Evolutionary conservation across 768 basidiomycete genomes (phyloP).

Genomic region (Scleroderma bovista): DNA sequence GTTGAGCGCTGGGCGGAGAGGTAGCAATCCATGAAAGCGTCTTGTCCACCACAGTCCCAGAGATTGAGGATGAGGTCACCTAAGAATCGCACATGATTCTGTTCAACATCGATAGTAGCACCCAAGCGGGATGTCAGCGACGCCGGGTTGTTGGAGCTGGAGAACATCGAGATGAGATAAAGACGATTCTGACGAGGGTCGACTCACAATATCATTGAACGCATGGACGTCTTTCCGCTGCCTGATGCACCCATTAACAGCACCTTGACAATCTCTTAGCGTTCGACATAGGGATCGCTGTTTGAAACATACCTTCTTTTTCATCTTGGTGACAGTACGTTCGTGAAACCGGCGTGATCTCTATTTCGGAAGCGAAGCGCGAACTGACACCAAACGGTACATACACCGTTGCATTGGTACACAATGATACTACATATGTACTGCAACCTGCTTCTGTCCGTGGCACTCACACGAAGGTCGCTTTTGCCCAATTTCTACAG

Average conservation of each 20-base stretch:
- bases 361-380: no score
- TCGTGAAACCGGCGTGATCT: no score
- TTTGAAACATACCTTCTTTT: conserved; percentile 25
- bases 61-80: conserved; percentile 94
- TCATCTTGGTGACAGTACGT: conserved; percentile 22
- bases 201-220: conserved; percentile 95
- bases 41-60: conserved; percentile 99
- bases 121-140: conserved; percentile 87
- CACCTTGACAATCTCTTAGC: conserved; percentile 47
- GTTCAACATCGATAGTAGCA: conserved; percentile 97
- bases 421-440: not conserved
- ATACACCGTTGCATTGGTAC: not conserved
- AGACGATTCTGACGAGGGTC: not conserved
- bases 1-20: conserved; percentile 87
- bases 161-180: conserved; percentile 8
- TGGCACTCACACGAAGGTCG: conserved; percentile 41
- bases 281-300: not conserved
- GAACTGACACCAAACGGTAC: no score
- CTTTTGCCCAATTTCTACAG: conserved; percentile 60
- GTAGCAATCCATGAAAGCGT: conserved; percentile 97
- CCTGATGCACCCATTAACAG: conserved; percentile 97
- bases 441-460: no score
- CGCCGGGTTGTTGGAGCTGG: conserved; percentile 92
- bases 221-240: conserved; percentile 96
- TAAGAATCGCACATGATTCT: conserved; percentile 95